These are phyloP conservation scores for Thymus quinquecostatus DNA, from an alignment of 257 asterid genomes.

Conservation along the genomic window DNA sequence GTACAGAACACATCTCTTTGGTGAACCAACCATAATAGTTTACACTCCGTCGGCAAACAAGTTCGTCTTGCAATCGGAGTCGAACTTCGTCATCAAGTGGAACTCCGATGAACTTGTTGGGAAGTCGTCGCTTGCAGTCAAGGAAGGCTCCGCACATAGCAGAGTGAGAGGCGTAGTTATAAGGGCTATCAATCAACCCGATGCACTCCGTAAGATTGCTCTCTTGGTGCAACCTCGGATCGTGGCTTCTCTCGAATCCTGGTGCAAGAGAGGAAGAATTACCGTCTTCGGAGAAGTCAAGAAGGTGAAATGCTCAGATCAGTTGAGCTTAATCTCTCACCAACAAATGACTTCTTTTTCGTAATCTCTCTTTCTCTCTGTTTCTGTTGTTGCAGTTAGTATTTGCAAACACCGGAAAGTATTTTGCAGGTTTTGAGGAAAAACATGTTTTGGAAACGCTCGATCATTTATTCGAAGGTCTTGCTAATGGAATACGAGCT, in stretches of 20 bases:
- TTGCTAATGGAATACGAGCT: constrained; percentile 48
- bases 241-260: constrained; percentile 39
- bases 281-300: constrained; percentile 41
- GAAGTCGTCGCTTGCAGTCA: constrained; percentile 27
- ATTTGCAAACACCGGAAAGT: constrained; percentile 51
- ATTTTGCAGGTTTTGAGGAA: constrained; percentile 55
- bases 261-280: constrained; percentile 51
- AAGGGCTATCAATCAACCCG: constrained; percentile 56
- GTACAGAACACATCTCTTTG: constrained; percentile 56
- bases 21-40: constrained; percentile 53
- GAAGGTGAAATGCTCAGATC: constrained; percentile 38
- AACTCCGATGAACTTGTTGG: constrained; percentile 48
- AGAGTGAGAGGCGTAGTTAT: constrained; percentile 48
- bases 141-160: constrained; percentile 44
- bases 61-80: constrained; percentile 46
- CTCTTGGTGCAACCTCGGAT: constrained; percentile 55
- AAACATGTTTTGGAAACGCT: constrained; percentile 49
- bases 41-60: constrained; percentile 47
- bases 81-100: constrained; percentile 39
- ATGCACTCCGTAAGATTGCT: constrained; percentile 53
- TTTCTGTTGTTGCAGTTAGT: constrained; percentile 38
- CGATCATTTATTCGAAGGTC: constrained; percentile 37
- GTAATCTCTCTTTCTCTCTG: not conserved
- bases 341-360: not conserved
- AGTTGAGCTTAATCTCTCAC: not conserved